Percentiles rank a stretch among this genome's conserved stretches.
Conservation (phyloP, 1,139 yeast species). For the Kurtzmaniella natalensis region DNA sequence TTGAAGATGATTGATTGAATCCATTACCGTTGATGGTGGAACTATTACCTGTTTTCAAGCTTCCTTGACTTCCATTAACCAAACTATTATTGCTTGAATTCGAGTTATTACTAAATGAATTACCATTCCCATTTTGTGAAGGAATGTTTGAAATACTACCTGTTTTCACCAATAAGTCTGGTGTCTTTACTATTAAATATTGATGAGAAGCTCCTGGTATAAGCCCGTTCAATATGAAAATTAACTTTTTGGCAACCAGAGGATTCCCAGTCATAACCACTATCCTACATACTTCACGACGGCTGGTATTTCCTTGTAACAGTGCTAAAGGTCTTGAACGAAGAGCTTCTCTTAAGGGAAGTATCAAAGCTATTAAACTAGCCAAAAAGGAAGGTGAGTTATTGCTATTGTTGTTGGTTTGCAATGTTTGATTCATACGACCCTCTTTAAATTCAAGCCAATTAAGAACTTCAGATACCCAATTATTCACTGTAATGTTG, state of each 20-base stretch:
- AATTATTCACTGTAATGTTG: conserved; percentile 35
- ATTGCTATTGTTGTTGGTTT: not conserved
- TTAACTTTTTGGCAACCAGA: conserved; percentile 54
- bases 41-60: not conserved
- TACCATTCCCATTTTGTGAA: too few species aligned
- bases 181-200: not conserved
- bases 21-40: conserved; percentile 3
- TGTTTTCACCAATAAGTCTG: not conserved
- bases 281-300: conserved; percentile 38
- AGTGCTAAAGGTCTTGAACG: conserved; percentile 26
- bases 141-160: conserved; percentile 1
- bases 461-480: conserved; percentile 55
- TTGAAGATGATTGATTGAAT: not conserved
- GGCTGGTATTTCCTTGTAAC: conserved; percentile 13
- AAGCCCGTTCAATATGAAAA: conserved; percentile 51
- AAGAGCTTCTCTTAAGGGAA: conserved; percentile 35
- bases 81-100: too few species aligned
- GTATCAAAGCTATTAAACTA: conserved; percentile 39
- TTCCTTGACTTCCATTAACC: not conserved
- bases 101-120: too few species aligned
- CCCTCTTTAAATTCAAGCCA: conserved; percentile 66
- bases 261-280: conserved; percentile 60
- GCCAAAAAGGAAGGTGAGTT: conserved; percentile 33
- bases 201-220: conserved; percentile 23
- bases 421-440: conserved; percentile 15